A percentile compares a stretch with the other conserved stretches of the same genome.
These are phyloP conservation scores for Saturnispora mendoncae DNA, from an alignment of 805 yeast species.

Conservation along the genomic window DNA sequence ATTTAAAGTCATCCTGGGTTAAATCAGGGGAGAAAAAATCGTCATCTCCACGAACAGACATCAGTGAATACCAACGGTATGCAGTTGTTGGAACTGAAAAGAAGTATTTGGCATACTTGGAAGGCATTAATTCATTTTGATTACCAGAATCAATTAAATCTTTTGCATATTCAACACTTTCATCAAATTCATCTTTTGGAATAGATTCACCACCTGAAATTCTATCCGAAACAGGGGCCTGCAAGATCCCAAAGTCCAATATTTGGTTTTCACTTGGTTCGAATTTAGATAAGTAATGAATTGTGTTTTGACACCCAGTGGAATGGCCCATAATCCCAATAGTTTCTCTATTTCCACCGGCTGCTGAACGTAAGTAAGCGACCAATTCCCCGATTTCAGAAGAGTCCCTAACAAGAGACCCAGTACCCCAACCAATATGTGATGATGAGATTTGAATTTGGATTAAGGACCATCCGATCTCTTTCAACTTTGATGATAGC, in stretches of 20 bases:
- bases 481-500: slow-evolving; percentile 34
- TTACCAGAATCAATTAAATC: slow-evolving; percentile 36
- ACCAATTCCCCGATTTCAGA: slow-evolving; percentile 49
- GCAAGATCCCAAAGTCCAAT: slow-evolving; percentile 54
- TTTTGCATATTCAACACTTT: slow-evolving; percentile 26
- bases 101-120: slow-evolving; percentile 35
- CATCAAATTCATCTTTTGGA: slow-evolving; percentile 16
- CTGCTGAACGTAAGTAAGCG: slow-evolving; percentile 39
- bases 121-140: slow-evolving; percentile 42
- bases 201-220: slow-evolving; percentile 30
- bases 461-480: slow-evolving; percentile 47
- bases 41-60: slow-evolving; percentile 57
- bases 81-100: slow-evolving; percentile 58
- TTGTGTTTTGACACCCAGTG: slow-evolving; percentile 75
- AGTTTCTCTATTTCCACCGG: slow-evolving; percentile 37
- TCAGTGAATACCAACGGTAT: slow-evolving; percentile 61
- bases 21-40: slow-evolving; percentile 62
- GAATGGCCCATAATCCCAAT: slow-evolving; percentile 75
- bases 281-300: slow-evolving; percentile 45
- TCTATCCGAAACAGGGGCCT: slow-evolving; percentile 69
- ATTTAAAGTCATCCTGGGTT: slow-evolving; percentile 30
- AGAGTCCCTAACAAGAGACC: slow-evolving; percentile 51
- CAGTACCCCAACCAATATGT: slow-evolving; percentile 68
- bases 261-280: slow-evolving; percentile 11
- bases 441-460: slow-evolving; percentile 51